A percentile compares a stretch with the other conserved stretches of the same genome.
Evolutionary conservation across 345 rosid species (phyloP).

Genomic region (Limnanthes douglasii): DNA sequence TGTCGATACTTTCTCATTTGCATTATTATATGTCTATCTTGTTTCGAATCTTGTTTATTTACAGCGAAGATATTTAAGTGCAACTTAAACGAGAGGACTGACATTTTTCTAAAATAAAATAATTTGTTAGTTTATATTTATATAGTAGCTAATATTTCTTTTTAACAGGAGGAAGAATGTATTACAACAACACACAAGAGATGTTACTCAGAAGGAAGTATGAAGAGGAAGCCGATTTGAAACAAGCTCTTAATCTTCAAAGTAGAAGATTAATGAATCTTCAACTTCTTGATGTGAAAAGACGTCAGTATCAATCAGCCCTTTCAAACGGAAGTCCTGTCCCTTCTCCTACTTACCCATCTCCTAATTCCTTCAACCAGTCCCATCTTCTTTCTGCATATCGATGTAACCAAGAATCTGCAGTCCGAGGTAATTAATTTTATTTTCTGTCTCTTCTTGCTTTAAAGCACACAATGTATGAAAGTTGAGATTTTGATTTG

Average conservation of each 20-base stretch:
- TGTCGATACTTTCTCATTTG: not conserved
- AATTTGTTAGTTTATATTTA: no score
- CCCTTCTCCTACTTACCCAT: conserved; percentile 34
- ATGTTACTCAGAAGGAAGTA: conserved; percentile 55
- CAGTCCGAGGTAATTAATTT: no score
- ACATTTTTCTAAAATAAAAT: no score
- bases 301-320: conserved; percentile 54
- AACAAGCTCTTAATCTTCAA: conserved; percentile 60
- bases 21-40: not conserved
- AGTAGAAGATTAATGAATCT: conserved; percentile 60
- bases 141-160: no score
- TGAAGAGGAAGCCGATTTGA: conserved; percentile 60
- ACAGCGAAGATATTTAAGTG: no score
- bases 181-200: conserved; percentile 44
- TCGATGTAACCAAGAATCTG: conserved; percentile 12
- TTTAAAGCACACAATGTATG: not conserved
- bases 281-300: conserved; percentile 75
- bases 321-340: conserved; percentile 48
- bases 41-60: no score
- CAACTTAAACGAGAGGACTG: no score
- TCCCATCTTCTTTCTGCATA: conserved; percentile 29
- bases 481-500: not conserved
- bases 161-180: conserved; percentile 62
- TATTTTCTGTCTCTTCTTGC: not conserved
- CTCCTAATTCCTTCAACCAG: conserved; percentile 38